Evolutionary conservation across 2,329 filamentous ascomycete genomes (phyloP).

Genomic region (Aureobasidium sp.): DNA sequence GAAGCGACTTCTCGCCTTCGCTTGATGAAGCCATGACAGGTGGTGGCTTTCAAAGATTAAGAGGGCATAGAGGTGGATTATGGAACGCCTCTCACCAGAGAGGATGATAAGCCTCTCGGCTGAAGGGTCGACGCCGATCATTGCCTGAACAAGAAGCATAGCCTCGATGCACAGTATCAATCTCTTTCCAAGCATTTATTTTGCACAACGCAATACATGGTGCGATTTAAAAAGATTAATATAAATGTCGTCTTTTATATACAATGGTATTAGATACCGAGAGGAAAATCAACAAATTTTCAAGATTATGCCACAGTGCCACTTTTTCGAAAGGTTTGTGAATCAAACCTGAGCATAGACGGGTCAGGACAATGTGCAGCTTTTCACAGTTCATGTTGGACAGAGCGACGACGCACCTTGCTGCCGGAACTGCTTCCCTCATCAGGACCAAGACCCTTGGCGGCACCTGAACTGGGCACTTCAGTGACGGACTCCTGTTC

Average conservation of each 20-base stretch:
- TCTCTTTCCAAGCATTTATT: not conserved
- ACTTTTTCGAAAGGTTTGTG: not conserved
- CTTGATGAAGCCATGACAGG: not conserved
- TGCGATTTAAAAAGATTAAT: too few relatives aligned
- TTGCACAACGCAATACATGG: not conserved
- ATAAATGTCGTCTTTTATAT: not conserved
- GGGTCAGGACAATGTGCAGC: not conserved
- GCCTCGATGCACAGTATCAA: not conserved
- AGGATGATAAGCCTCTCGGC: not conserved
- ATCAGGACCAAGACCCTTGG: slow-evolving; percentile 3
- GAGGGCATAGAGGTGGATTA: too few relatives aligned
- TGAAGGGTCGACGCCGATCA: not conserved
- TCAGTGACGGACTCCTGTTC: slow-evolving; percentile 2
- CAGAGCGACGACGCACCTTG: slow-evolving; percentile 9
- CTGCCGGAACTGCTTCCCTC: slow-evolving; percentile 8
- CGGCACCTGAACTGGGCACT: not conserved
- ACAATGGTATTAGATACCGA: not conserved
- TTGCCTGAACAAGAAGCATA: not conserved
- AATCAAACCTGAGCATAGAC: not conserved
- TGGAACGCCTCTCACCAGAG: not conserved
- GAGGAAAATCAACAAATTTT: not conserved
- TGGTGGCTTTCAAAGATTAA: too few relatives aligned
- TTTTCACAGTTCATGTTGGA: slow-evolving; percentile 7
- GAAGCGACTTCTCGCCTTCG: not conserved
- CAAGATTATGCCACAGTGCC: not conserved